These are phyloP conservation scores for Fusarium napiforme DNA, from an alignment of 2,329 filamentous ascomycete genomes.

Conservation along the genomic window DNA sequence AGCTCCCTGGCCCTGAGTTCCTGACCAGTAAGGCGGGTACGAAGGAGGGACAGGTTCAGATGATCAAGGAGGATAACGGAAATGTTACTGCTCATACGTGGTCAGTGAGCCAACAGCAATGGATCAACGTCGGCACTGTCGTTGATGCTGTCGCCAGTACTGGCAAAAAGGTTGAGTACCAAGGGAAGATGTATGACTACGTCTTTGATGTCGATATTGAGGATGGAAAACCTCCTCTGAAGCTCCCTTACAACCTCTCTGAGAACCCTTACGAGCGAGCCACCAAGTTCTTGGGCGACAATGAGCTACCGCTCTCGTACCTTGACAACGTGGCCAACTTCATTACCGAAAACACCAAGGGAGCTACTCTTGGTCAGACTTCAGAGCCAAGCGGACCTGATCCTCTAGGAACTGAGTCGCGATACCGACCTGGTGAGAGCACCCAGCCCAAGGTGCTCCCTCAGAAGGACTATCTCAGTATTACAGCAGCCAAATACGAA, in stretches of 20 bases:
- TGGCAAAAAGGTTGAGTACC: constrained; percentile 78
- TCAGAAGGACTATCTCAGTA: constrained; percentile 81
- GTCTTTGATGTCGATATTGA: constrained; percentile 98
- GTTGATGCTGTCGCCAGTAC: constrained; percentile 89
- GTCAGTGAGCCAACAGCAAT: constrained; percentile 77
- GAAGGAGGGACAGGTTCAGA: constrained; percentile 96
- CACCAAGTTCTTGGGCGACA: constrained; percentile 88
- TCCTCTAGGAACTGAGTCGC: constrained; percentile 80
- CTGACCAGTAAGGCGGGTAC: constrained; percentile 83
- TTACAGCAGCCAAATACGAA: constrained; percentile 77
- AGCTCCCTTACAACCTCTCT: constrained; percentile 92
- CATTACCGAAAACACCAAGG: constrained; percentile 89
- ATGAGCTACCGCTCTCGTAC: constrained; percentile 87
- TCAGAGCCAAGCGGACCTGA: constrained; percentile 67
- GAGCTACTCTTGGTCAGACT: constrained; percentile 79
- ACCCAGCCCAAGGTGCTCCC: constrained; percentile 72
- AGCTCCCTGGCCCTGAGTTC: constrained; percentile 89
- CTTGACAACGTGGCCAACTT: constrained; percentile 94
- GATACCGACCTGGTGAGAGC: constrained; percentile 76
- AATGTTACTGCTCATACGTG: constrained; percentile 89
- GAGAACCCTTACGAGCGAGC: constrained; percentile 94
- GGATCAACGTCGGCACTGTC: constrained; percentile 92
- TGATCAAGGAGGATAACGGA: constrained; percentile 85
- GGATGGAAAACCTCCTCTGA: constrained; percentile 90
- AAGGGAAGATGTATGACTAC: constrained; percentile 92